Base-by-base conservation (phyloP, 2,329 filamentous ascomycete genomes). In the Fusarium siculi region DNA sequence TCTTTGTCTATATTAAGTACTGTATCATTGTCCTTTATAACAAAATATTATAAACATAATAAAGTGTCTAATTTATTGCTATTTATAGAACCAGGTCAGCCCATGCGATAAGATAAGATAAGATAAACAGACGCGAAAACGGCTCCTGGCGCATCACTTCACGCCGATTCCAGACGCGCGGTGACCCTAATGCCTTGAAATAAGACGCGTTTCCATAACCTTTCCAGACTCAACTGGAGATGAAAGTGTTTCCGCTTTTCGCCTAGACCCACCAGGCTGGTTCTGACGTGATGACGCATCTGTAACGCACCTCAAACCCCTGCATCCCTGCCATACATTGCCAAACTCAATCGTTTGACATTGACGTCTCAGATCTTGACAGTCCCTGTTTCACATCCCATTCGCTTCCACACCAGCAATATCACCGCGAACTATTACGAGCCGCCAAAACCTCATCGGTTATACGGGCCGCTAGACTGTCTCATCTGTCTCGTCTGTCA, bases 261-360 rank as follows among this genome's bases (percentile, higher is more conserved):
- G 4, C 11, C 18, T 2, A n/a, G 15, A 14, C 34, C 34, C 50
- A 54, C 18, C 10, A 18, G 50, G 11, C 7, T 30, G 34, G 50
- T n/a, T 40, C 34, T 28, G 23, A 28, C 50, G 34, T 9, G 19
- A 12, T 21, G 50, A 21, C 9, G 50, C 7, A 39, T 40, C 50
- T 54, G 50, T 28, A 54, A 54, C 50, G 23, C 23, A 40, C 15
- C 23, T 54, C 50, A 54, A 54, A 54, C 50, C 50, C 34, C 50
- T 40, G 50, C 15, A 54, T 54, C 50, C 50, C 23, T 54, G 34
- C 19, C 23, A 40, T 12, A 28, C 50, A 54, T 30, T 18, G 23
- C 34, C 34, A 54, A 54, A 54, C 50, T 54, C 50, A 40, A 28
- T 28, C 34, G 50, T 54, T 54, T 54, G 34, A 54, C 50, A 52